Evolutionary conservation across 305 asterid species (phyloP), one percentile per base, ranked within the genome.

Genomic region (Ajuga reptans): DNA sequence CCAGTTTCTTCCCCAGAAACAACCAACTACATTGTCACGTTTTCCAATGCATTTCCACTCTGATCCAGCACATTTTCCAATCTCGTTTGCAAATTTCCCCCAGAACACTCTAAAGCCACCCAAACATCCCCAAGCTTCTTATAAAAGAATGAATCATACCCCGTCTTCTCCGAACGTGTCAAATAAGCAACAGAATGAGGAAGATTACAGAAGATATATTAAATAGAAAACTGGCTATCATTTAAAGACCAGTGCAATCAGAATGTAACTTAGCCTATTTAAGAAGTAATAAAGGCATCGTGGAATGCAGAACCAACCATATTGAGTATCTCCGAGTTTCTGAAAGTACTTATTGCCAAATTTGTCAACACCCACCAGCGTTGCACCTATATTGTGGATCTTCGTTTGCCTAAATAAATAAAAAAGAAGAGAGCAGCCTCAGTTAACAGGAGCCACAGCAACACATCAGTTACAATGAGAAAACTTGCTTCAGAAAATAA

Each of bases 351-450:
- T 91, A 70, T 93, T 93, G 72, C 99, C 99, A 78, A 86, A 82
- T 82, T 93, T 89, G 75, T 93, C 99, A 56, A 87, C 86, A 56
- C 99, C 99, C 53, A 86, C 86, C 59, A 91, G 73, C 0, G 88
- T 87, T 65, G 96, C 99, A 37, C 99, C 99, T 16, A 93, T 86
- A 42, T 91, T 93, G 80, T 93, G 99, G 64, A 93, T 85, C 89
- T 91, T 93, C 36, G 96, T 90, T 71, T 91, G 96, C 92, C 96
- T 90, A 79, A 34, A 72, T 21, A 33, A 64, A 59, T 55, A 29
- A 57, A 51, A 42, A 47, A 12, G 71, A 53, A 59, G 43, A 33
- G 36, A 0, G 24, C 46, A 59, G 18, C 7, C 11, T 62, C 63
- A 73, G 57, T 41, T 34, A 27, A 69, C 3, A 18, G 64, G 54